Evolutionary conservation across 768 basidiomycete species (phyloP).

Genomic region (Tulasnella calospora): DNA sequence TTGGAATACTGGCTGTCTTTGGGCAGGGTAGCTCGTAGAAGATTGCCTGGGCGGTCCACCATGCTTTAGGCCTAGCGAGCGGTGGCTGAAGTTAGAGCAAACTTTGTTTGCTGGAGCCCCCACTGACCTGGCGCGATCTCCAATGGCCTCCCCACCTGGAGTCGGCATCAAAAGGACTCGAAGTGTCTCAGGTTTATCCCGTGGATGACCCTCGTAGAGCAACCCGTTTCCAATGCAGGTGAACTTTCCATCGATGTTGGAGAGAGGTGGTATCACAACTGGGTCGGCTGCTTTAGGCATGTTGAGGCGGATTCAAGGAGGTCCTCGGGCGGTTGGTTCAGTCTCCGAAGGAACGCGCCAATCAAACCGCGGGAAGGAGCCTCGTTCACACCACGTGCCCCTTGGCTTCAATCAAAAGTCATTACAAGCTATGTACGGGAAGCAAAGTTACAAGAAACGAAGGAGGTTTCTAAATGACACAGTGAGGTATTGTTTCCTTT

Average conservation of each 20-base stretch:
- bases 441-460: not conserved
- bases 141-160: conserved; percentile 6
- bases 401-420: no score
- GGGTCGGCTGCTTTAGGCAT: conserved; percentile 22
- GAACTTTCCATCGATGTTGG: conserved; percentile 4
- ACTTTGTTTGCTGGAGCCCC: not conserved
- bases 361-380: not conserved
- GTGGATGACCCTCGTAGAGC: conserved; percentile 16
- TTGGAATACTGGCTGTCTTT: conserved; percentile 8
- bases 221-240: conserved; percentile 21
- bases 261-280: conserved; percentile 20
- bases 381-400: not conserved
- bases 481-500: not conserved
- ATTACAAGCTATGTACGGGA: no score
- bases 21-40: conserved; percentile 18
- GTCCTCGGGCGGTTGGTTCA: not conserved
- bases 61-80: not conserved
- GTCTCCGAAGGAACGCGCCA: not conserved
- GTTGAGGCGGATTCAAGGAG: not conserved
- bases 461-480: not conserved
- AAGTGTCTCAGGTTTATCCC: conserved; percentile 10
- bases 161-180: conserved; percentile 7
- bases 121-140: conserved; percentile 8
- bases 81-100: not conserved
- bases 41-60: conserved; percentile 20